Base-by-base conservation (phyloP, 495 filamentous ascomycete genomes). In the Articulospora tetracladia region DNA sequence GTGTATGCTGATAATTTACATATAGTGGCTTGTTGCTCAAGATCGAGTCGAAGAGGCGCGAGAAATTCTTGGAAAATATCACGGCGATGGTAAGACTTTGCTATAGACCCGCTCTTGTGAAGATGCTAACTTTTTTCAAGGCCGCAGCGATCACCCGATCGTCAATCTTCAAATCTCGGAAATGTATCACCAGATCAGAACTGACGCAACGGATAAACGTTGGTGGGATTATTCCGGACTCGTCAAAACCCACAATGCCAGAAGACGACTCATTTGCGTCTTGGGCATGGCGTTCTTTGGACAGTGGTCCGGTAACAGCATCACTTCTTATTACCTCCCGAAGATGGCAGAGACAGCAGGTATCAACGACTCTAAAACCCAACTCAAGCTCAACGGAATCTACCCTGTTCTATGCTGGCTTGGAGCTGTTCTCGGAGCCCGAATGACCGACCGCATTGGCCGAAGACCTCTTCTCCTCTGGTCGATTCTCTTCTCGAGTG, bases 171-270 rank as follows among this genome's bases (percentile, higher is more conserved):
- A 87, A 61, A 76, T 83, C 67, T 74, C 72, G 25, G 85, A 88
- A 65, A 83, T 85, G 69, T 57, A 75, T 19, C 78, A 83, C 58
- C 77, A 82, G 28, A 80, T 85, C 55, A 12, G 73, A 12, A 76
- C 74, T 2, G 79, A 79, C 3, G 76, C 22, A 81, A 17, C 51
- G 3, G 85, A 86, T 61, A 87, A 89, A 68, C 79, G 76, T 27
- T 88, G 81, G 80, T 89, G 83, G 81, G 86, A 89, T 64, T 89
- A 82, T 67, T 69, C 82, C 2, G 81, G 81, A 61, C 72, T 90
- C n/a, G 83, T 83, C 74, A 81, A 83, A 59, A 81, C 76, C 0
- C 80, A 79, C 53, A 77, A 80, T 25, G 76, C 74, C n/a, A 74
- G 80, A 48, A 85, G 84, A 47, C 79, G 86, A 2, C 76, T 86